Percentiles rank a stretch among this genome's conserved stretches.
Conservation (phyloP, 306 rosid species). For the Nissolia schottii region DNA sequence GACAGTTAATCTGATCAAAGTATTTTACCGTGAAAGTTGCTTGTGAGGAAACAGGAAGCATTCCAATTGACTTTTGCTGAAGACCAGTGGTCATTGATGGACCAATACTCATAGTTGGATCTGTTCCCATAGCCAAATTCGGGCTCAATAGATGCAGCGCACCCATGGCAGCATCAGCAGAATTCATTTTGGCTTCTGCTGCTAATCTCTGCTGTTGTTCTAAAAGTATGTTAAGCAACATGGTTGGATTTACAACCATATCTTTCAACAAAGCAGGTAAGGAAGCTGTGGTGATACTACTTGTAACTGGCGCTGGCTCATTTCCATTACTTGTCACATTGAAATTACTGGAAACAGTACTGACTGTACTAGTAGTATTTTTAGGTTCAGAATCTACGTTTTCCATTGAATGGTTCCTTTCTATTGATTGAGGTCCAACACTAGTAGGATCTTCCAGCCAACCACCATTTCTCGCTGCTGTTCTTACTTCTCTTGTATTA, state of each 20-base stretch:
- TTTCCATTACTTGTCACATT: conserved; percentile 40
- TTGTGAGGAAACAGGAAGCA: conserved; percentile 40
- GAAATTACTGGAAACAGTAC: conserved; percentile 22
- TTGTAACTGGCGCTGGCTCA: conserved; percentile 34
- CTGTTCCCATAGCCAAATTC: conserved; percentile 41
- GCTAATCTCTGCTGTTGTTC: conserved; percentile 54
- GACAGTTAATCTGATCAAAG: background rate
- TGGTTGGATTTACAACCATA: conserved; percentile 73
- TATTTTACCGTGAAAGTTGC: conserved; percentile 54
- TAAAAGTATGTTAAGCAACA: conserved; percentile 55
- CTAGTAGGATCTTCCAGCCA: conserved; percentile 58
- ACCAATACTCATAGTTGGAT: conserved; percentile 40
- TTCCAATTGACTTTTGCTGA: conserved; percentile 53
- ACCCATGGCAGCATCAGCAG: conserved; percentile 42
- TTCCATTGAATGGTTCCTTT: conserved; percentile 44
- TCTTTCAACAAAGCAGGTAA: conserved; percentile 63
- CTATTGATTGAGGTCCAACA: conserved; percentile 44
- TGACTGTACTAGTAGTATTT: conserved; percentile 22
- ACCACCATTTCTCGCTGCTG: conserved; percentile 53
- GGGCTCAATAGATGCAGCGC: conserved; percentile 14
- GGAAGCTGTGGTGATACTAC: conserved; percentile 32
- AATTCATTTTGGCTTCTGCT: conserved; percentile 51
- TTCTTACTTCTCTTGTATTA: conserved; percentile 36
- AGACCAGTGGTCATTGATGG: conserved; percentile 41
- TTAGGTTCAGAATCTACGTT: conserved; percentile 42